phyloP scores from a whole-genome alignment of 768 basidiomycete genomes.

The Sistotremastrum niveocremeum region DNA sequence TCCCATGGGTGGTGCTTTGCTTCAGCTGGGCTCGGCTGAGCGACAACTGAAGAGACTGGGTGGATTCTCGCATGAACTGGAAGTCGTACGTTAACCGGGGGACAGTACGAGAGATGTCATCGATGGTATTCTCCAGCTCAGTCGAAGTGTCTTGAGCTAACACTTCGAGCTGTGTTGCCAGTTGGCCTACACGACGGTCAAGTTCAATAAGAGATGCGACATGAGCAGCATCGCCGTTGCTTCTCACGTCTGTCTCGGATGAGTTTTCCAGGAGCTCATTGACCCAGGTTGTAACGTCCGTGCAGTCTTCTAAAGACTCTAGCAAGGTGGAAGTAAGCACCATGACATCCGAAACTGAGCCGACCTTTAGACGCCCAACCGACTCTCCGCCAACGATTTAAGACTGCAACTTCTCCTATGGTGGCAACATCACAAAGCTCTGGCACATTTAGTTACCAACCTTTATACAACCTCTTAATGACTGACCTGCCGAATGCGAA shows the following conservation, averaged over 20 bases:
- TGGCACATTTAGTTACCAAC: no score
- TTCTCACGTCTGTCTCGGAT: conserved; percentile 17
- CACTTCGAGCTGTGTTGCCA: conserved; percentile 71
- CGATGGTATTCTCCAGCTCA: conserved; percentile 76
- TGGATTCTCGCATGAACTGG: conserved; percentile 93
- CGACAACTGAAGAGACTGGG: conserved; percentile 56
- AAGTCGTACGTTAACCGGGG: conserved; percentile 90
- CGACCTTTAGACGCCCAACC: no score
- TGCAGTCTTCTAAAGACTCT: conserved; percentile 39
- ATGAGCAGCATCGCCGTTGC: conserved; percentile 2
- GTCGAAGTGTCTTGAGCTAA: conserved; percentile 81
- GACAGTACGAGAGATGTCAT: conserved; percentile 83
- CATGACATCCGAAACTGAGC: no score
- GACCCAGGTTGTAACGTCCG: conserved; percentile 57
- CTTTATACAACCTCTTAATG: no score
- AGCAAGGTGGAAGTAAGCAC: conserved; percentile 9
- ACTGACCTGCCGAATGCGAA: no score
- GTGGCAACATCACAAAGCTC: no score
- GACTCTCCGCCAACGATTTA: no score
- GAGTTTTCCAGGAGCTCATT: conserved; percentile 39
- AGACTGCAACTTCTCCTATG: no score
- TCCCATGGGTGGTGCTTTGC: conserved; percentile 21
- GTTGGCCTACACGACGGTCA: conserved; percentile 60
- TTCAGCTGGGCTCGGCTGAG: conserved; percentile 49
- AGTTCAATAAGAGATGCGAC: conserved; percentile 35